Percentiles rank a stretch among this genome's conserved stretches.
These are phyloP conservation scores for Nakazawaea anatomiae DNA, from an alignment of 805 yeast genomes.

Conservation along the genomic window DNA sequence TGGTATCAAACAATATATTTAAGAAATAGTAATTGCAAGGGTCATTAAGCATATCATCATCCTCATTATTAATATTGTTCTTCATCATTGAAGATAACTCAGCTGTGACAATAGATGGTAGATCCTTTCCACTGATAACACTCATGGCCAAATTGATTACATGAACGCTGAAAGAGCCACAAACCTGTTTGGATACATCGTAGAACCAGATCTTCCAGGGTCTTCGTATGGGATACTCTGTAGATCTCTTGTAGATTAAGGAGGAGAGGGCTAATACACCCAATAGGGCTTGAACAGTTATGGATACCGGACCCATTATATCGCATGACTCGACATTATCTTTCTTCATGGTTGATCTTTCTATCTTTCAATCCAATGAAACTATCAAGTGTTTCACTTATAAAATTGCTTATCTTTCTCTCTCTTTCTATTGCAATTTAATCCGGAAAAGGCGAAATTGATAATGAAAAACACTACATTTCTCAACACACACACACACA, in stretches of 20 bases:
- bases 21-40: conserved; percentile 96
- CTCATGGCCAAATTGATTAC: conserved; percentile 69
- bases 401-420: background rate
- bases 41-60: conserved; percentile 38
- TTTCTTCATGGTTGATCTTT: background rate
- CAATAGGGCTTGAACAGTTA: conserved; percentile 67
- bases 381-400: background rate
- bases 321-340: conserved; percentile 39
- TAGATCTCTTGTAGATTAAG: conserved; percentile 65
- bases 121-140: conserved; percentile 38
- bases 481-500: background rate
- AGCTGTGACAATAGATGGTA: conserved; percentile 1
- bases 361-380: background rate
- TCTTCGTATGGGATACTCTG: conserved; percentile 74
- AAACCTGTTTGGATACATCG: conserved; percentile 84
- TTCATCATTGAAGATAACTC: no score
- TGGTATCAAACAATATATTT: conserved; percentile 84
- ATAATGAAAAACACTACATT: background rate
- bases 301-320: conserved; percentile 80
- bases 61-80: conserved; percentile 11
- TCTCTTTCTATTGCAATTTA: background rate
- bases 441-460: no score
- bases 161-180: conserved; percentile 85
- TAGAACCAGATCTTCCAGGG: conserved; percentile 86
- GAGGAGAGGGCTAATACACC: conserved; percentile 75